Evolutionary conservation across 225 moss, liverwort and hornwort species (phyloP).

Genomic region (Bryum argenteum): DNA sequence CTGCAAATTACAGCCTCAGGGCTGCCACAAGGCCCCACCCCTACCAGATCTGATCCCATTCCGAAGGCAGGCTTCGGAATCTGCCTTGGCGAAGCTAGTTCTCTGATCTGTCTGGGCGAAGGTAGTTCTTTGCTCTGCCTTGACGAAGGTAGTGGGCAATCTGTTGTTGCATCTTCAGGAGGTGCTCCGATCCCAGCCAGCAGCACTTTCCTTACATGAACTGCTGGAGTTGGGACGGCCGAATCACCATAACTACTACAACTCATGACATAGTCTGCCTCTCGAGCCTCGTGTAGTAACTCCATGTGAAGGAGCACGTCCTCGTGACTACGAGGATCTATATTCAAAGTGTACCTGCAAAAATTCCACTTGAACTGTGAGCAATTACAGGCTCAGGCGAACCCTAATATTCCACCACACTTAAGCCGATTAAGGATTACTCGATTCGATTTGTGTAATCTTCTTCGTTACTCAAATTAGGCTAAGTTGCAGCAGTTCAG

Average conservation of each 20-base stretch:
- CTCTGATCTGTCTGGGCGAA: constrained; percentile 30
- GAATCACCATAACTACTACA: constrained; percentile 47
- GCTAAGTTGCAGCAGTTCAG: not conserved
- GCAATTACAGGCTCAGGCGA: too few species aligned
- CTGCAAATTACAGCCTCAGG: constrained; percentile 41
- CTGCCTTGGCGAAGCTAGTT: too few species aligned
- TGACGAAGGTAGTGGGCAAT: constrained; percentile 31
- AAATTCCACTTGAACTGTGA: constrained; percentile 1
- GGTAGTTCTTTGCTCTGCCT: constrained; percentile 25
- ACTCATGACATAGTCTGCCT: constrained; percentile 61
- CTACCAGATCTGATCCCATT: constrained; percentile 74
- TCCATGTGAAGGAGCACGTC: constrained; percentile 93
- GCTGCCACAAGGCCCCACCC: constrained; percentile 62
- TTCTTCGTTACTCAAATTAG: constrained; percentile 9
- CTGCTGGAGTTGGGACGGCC: constrained; percentile 60
- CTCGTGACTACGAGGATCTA: constrained; percentile 86
- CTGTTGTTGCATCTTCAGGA: constrained; percentile 35
- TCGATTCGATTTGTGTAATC: not conserved
- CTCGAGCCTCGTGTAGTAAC: constrained; percentile 80
- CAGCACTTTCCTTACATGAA: constrained; percentile 92
- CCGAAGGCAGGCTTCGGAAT: constrained; percentile 79
- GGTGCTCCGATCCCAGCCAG: constrained; percentile 60
- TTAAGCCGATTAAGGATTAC: constrained; percentile 9
- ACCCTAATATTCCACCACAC: not conserved
- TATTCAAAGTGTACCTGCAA: constrained; percentile 88